Conservation (phyloP, 331 rosid species). For the Quercus phellos region DNA sequence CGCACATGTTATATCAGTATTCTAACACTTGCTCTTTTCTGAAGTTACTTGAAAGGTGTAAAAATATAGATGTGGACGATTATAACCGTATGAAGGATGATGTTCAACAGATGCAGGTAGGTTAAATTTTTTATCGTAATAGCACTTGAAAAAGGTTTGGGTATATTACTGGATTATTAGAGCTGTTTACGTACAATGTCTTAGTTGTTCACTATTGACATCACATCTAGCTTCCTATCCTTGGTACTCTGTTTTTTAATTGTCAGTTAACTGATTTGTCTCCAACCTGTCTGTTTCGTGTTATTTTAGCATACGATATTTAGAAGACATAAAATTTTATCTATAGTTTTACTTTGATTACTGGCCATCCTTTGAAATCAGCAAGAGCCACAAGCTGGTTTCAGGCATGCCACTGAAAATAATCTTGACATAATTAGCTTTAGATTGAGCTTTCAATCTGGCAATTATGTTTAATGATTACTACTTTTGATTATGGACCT, state of each 20-base stretch:
- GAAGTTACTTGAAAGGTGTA: slow-evolving; percentile 67
- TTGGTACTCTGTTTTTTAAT: neutral
- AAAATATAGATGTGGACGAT: slow-evolving; percentile 65
- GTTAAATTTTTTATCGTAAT: neutral
- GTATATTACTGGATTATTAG: neutral
- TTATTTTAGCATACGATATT: neutral
- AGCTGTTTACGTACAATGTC: neutral
- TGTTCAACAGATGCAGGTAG: slow-evolving; percentile 64
- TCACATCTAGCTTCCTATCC: neutral
- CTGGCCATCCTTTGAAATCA: neutral
- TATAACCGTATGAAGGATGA: slow-evolving; percentile 65
- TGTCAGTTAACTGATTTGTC: neutral
- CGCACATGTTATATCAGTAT: neutral
- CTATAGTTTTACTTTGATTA: neutral
- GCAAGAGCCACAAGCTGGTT: neutral
- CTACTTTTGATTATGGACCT: neutral
- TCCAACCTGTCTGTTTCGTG: neutral
- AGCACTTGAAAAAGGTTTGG: neutral
- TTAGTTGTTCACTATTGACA: neutral
- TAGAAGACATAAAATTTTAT: neutral
- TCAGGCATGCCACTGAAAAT: neutral
- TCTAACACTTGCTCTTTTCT: slow-evolving; percentile 2
- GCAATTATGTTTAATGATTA: neutral
- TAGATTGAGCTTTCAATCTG: neutral
- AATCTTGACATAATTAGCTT: neutral